Percentiles rank a stretch among this genome's conserved stretches.
Conservation (phyloP, 768 basidiomycete species). For the Psilocybe cubensis region DNA sequence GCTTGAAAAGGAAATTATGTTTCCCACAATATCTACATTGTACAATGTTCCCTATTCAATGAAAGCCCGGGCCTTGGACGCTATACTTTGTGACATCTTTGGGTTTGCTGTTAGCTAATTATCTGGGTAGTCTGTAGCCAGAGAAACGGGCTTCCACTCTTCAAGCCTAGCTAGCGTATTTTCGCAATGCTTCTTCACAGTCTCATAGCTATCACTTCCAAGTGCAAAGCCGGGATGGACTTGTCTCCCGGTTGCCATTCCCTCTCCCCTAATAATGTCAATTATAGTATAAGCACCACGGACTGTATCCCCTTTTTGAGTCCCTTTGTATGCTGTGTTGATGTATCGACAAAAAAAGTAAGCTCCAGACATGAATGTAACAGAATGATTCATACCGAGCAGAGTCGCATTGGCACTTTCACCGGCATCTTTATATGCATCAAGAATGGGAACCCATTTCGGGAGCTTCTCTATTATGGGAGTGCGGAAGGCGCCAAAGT, state of each 20-base stretch:
- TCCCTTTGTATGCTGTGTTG: constrained; percentile 29
- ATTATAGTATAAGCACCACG: constrained; percentile 34
- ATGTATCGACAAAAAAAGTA: background rate
- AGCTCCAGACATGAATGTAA: background rate
- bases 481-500: constrained; percentile 43
- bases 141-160: constrained; percentile 34
- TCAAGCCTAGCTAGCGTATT: constrained; percentile 21
- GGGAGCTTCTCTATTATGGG: constrained; percentile 29
- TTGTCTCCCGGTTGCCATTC: constrained; percentile 28
- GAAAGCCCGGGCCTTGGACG: too few species aligned
- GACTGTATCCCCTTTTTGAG: constrained; percentile 37
- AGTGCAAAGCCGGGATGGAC: constrained; percentile 27
- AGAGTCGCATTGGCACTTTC: constrained; percentile 27
- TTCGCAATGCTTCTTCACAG: constrained; percentile 22
- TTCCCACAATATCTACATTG: too few species aligned
- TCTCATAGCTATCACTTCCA: constrained; percentile 30
- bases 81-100: too few species aligned
- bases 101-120: background rate
- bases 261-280: constrained; percentile 34
- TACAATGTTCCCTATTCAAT: too few species aligned
- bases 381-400: constrained; percentile 21
- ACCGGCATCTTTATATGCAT: constrained; percentile 32
- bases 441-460: constrained; percentile 29
- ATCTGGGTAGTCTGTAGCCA: constrained; percentile 19
- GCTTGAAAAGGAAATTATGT: too few species aligned